A percentile compares a stretch with the other conserved stretches of the same genome.
These are phyloP conservation scores for Penicillium sp. DNA, from an alignment of 2,329 filamentous ascomycete genomes.

Conservation along the genomic window DNA sequence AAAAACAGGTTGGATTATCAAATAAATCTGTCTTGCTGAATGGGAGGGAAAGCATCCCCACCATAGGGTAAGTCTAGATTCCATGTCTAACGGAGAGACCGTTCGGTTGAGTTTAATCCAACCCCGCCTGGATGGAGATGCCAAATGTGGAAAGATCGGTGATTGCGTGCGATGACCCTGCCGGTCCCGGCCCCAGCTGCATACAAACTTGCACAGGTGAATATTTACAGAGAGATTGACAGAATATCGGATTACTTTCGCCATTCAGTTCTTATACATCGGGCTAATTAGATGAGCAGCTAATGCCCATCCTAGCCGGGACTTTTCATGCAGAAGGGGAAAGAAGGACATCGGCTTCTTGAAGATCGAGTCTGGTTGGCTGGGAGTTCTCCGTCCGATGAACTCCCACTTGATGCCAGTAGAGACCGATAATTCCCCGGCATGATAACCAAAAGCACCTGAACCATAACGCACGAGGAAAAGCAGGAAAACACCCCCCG, in stretches of 20 bases:
- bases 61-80: background rate
- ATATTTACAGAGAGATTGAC: too few relatives aligned
- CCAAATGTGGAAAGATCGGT: background rate
- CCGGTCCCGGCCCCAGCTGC: too few relatives aligned
- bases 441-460: slow-evolving; percentile 17
- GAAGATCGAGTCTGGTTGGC: background rate
- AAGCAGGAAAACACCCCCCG: slow-evolving; percentile 18
- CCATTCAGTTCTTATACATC: slow-evolving; percentile 2
- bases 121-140: background rate
- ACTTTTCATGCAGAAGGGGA: slow-evolving; percentile 10
- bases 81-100: too few relatives aligned
- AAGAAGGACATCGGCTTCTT: background rate
- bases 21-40: too few relatives aligned
- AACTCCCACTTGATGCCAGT: background rate
- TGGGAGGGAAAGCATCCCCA: too few relatives aligned
- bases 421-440: background rate
- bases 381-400: background rate
- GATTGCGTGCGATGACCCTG: too few relatives aligned
- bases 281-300: background rate
- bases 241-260: too few relatives aligned
- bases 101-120: too few relatives aligned
- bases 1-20: too few relatives aligned
- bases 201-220: too few relatives aligned
- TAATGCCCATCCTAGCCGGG: slow-evolving; percentile 8
- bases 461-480: slow-evolving; percentile 16